Conservation (phyloP, 2,329 filamentous ascomycete species). For the Leptographium procerum region DNA sequence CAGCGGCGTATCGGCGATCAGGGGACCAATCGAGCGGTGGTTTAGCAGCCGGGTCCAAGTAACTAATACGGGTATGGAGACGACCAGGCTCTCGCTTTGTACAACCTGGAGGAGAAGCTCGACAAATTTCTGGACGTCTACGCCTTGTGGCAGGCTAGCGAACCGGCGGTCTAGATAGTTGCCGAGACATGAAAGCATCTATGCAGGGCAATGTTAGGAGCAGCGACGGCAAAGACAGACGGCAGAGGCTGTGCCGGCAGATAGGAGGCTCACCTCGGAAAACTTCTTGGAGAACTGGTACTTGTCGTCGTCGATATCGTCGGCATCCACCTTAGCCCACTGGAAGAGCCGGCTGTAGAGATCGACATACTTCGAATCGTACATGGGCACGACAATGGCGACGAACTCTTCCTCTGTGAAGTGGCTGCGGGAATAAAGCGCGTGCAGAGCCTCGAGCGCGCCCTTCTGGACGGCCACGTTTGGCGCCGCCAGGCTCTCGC, state of each 20-base stretch:
- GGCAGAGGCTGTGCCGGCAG: background rate
- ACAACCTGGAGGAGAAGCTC: constrained; percentile 69
- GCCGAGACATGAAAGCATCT: constrained; percentile 78
- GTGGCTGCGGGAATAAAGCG: constrained; percentile 63
- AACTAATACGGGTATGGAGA: constrained; percentile 86
- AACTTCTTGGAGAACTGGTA: constrained; percentile 91
- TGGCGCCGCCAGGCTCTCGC: constrained; percentile 56
- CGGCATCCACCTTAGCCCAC: constrained; percentile 67
- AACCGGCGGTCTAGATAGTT: constrained; percentile 75
- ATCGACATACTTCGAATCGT: constrained; percentile 56
- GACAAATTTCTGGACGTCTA: constrained; percentile 64
- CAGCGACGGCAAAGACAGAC: background rate
- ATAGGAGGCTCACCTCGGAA: constrained; percentile 55
- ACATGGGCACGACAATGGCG: constrained; percentile 69
- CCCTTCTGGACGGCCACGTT: constrained; percentile 68
- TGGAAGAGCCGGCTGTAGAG: constrained; percentile 65
- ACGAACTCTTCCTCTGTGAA: constrained; percentile 70
- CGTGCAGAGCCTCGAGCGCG: constrained; percentile 72
- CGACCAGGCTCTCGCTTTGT: constrained; percentile 75
- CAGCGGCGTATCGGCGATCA: constrained; percentile 50
- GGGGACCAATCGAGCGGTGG: constrained; percentile 53
- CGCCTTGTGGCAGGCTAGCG: constrained; percentile 47
- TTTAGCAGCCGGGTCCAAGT: constrained; percentile 77
- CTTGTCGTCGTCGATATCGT: constrained; percentile 81
- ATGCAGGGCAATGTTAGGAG: constrained; percentile 5